Base-by-base conservation (phyloP, 1,284 basidiomycete species). In the Cryptococcus depauperatus region DNA sequence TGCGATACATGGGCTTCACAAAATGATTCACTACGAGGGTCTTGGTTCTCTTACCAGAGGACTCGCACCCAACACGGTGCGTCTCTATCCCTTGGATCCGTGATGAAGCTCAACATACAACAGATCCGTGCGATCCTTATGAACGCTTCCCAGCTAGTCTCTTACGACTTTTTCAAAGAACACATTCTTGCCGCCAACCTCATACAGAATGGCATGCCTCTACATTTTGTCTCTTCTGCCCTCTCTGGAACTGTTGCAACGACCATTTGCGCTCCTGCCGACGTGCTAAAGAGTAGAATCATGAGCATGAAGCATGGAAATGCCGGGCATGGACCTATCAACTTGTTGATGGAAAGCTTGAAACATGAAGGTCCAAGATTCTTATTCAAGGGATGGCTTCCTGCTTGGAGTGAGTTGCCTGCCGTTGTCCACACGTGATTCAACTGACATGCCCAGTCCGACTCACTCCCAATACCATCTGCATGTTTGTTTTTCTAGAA, bases 381-480 rank as follows among this genome's bases (percentile, higher is more conserved):
- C 67, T 54, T 77, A 33, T 76, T 77, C 66, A 68, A 73, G 44
- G 76, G 76, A n/a, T 77, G 75, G 75, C 69, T 74, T 8, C 75
- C 76, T 4, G 73, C 75, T 1, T 76, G 74, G 74, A 73, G 63
- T 64, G 51, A 62, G 59, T 59, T 5, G 26, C 14, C 27, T 7
- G 19, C n/a, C 13, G 11, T 16, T 13, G 19, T 22, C 25, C 44
- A 18, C 9, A 37, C 25, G 4, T 19, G 16, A 26, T 11, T 26
- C 26, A 2, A 26, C 25, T n/a, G 18, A 21, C n/a, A 16, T 40
- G 19, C 18, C 27, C 55, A 68, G 68, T 73, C 43, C 69, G 72
- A 13, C 59, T 74, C 21, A 72, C 71, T 7, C 72, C 72, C 16
- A 72, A 73, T 48, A 73, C 71, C 22, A 68, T 72, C 46, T 66